A percentile compares a stretch with the other conserved stretches of the same genome.
These are phyloP conservation scores for Raphanus hybrid DNA, from an alignment of 441 rosid genomes.

Conservation along the genomic window DNA sequence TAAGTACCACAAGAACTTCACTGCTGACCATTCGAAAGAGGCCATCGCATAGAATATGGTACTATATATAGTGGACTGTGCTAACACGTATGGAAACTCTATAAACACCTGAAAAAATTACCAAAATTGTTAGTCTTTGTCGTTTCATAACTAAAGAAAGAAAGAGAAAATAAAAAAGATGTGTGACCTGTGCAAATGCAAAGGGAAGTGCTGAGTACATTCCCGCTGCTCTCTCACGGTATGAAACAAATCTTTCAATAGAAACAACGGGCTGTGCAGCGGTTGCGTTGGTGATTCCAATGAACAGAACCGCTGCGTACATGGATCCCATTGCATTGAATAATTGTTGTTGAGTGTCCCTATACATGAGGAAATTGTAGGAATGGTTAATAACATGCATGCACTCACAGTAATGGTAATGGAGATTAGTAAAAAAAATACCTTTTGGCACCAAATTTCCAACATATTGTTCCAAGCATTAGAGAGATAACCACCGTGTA, in stretches of 20 bases:
- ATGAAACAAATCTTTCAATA: constrained; percentile 89
- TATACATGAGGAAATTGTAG: constrained; percentile 35
- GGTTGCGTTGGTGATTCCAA: constrained; percentile 84
- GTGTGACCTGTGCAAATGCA: constrained; percentile 90
- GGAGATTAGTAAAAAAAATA: constrained; percentile 20
- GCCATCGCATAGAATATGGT: constrained; percentile 91
- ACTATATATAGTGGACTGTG: constrained; percentile 75
- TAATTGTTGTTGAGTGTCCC: constrained; percentile 82
- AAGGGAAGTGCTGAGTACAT: constrained; percentile 92
- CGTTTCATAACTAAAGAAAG: too few species aligned
- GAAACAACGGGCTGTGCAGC: constrained; percentile 98
- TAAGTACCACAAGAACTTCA: constrained; percentile 89
- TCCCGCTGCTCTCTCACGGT: constrained; percentile 94
- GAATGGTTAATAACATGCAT: not conserved
- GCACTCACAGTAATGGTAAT: too few species aligned
- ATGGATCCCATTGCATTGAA: constrained; percentile 94
- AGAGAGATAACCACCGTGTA: constrained; percentile 86
- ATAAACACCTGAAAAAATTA: constrained; percentile 66
- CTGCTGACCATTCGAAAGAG: constrained; percentile 76
- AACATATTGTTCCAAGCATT: constrained; percentile 97
- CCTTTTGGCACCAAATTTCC: constrained; percentile 94
- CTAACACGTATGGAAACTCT: constrained; percentile 92
- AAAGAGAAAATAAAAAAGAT: too few species aligned
- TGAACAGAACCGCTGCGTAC: constrained; percentile 87
- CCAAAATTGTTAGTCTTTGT: not conserved